Percentiles rank a stretch among this genome's conserved stretches.
Conservation (phyloP, 495 filamentous ascomycete species). For the Penicillium verhagenii region DNA sequence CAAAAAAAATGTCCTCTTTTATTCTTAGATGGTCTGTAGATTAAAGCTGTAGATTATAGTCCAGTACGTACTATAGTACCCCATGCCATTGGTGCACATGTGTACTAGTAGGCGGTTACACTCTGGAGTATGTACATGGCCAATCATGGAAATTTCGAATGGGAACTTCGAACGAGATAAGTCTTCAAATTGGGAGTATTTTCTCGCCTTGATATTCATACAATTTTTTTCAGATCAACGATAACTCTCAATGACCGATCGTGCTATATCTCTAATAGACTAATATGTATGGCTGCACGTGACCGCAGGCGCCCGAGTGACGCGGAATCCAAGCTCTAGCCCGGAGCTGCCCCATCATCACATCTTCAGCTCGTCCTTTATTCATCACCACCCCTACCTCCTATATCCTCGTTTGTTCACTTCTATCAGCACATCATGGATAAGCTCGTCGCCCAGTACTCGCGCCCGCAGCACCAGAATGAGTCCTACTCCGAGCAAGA, state of each 20-base stretch:
- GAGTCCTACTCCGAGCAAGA: slow-evolving; percentile 73
- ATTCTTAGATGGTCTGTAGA: too few relatives aligned
- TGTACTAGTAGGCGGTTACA: too few relatives aligned
- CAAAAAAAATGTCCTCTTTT: too few relatives aligned
- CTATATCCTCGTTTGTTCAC: slow-evolving; percentile 2
- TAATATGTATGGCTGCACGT: slow-evolving; percentile 27
- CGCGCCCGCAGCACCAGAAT: slow-evolving; percentile 66
- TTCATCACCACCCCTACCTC: slow-evolving; percentile 8
- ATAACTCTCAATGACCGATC: background rate
- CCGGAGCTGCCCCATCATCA: slow-evolving; percentile 34
- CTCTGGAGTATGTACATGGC: too few relatives aligned
- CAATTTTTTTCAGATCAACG: too few relatives aligned
- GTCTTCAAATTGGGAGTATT: too few relatives aligned
- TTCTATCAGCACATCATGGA: slow-evolving; percentile 64
- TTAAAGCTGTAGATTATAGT: too few relatives aligned
- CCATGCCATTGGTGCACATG: too few relatives aligned
- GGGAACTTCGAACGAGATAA: too few relatives aligned
- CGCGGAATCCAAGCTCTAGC: slow-evolving; percentile 41
- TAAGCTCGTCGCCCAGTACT: slow-evolving; percentile 87
- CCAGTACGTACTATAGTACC: too few relatives aligned
- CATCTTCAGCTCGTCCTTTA: slow-evolving; percentile 16
- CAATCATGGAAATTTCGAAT: too few relatives aligned
- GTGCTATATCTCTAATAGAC: background rate
- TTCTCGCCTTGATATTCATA: too few relatives aligned
- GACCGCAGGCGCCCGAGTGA: slow-evolving; percentile 45